Base-by-base conservation (phyloP, 2,329 filamentous ascomycete genomes). In the Geoglossum cookeanum region DNA sequence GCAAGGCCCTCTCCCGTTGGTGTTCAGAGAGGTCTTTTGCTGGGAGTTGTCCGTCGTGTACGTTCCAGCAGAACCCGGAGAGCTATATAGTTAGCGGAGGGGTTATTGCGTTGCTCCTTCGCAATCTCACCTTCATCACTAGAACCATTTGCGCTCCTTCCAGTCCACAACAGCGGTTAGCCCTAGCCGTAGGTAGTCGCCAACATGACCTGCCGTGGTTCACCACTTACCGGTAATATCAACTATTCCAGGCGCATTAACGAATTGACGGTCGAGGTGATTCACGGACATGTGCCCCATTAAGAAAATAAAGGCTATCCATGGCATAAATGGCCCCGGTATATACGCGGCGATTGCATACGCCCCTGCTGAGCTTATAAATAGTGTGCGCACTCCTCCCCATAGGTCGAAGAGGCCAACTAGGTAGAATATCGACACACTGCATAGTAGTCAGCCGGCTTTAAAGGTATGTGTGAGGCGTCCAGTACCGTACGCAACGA, bases 41-140 rank as follows among this genome's bases (percentile, higher is more conserved):
- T 2, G 87, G 82, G 22, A 94, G 76, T 59, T 84, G 81, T 22
- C 92, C 94, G 68, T 98, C 92, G 65, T 92, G 89, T 7, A 97
- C 84, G 67, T 97, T 97, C 92, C 92, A 98, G 72, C 88, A 94
- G 67, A 98, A 98, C 4, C 91, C 86, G 27, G 83, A 88, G 39
- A 98, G 80, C 67, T 70, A 51, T 11, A 13, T 48, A 7, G 49
- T 32, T 15, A 45, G 62, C 60, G 62, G 60, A 54, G 29, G 47
- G 39, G 48, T 53, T 35, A n/a, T n/a, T n/a, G 13, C 30, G 53
- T 8, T 29, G 9, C 35, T 32, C 32, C 8, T 35, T 32, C 51
- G 8, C 57, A 51, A 8, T 57, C 61, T 17, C 59, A 68, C 67
- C 70, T 98, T 98, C 88, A 98, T 98, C 61, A 97, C 84, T 63